A percentile compares a stretch with the other conserved stretches of the same genome.
These are phyloP conservation scores for Cladobotryum mycophilum DNA, from an alignment of 2,329 filamentous ascomycete genomes.

Conservation along the genomic window DNA sequence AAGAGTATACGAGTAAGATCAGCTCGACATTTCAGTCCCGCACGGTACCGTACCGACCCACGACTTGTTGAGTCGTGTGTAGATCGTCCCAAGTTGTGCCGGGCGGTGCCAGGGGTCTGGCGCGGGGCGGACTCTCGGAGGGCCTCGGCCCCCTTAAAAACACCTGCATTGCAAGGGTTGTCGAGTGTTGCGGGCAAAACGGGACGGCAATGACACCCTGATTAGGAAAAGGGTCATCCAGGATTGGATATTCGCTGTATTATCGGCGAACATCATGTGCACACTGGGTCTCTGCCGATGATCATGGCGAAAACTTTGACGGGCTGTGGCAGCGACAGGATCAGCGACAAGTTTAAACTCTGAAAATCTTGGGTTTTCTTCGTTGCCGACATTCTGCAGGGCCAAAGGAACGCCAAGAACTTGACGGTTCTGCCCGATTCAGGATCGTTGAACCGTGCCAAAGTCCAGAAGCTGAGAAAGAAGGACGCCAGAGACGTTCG, in stretches of 20 bases:
- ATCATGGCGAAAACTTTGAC: too few relatives aligned
- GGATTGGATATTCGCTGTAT: too few relatives aligned
- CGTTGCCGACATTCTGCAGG: neutral
- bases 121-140: conserved; percentile 7
- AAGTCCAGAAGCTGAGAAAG: conserved; percentile 10
- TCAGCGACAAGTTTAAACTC: too few relatives aligned
- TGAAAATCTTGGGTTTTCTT: neutral
- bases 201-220: neutral
- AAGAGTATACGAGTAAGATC: conserved; percentile 26
- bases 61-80: conserved; percentile 17
- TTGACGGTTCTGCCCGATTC: neutral
- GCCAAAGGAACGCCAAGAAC: too few relatives aligned
- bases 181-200: neutral
- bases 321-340: too few relatives aligned
- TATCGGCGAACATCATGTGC: too few relatives aligned
- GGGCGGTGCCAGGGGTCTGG: conserved; percentile 6
- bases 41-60: conserved; percentile 25
- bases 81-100: conserved; percentile 23
- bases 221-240: neutral
- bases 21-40: conserved; percentile 42
- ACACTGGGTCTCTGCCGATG: too few relatives aligned
- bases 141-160: conserved; percentile 4
- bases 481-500: conserved; percentile 10
- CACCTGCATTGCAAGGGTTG: neutral
- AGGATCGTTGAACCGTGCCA: neutral